A percentile compares a stretch with the other conserved stretches of the same genome.
Evolutionary conservation across 2,329 filamentous ascomycete genomes (phyloP).

Genomic region (Beauveria rudraprayagi): DNA sequence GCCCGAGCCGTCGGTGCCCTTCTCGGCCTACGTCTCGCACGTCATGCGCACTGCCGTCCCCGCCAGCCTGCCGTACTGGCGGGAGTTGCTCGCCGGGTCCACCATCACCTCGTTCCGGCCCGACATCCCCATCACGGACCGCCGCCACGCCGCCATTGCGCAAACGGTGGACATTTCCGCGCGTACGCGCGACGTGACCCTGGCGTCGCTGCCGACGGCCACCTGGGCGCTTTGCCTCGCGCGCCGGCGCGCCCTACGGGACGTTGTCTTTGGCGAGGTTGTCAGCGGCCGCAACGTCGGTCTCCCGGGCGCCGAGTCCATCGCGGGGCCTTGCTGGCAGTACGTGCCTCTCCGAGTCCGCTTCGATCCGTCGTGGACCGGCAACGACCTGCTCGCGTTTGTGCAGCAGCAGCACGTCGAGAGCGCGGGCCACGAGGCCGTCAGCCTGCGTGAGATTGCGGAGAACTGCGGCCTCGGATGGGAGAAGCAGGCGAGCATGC

Average conservation of each 20-base stretch:
- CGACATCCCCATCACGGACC: constrained; percentile 27
- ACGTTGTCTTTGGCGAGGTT: constrained; percentile 60
- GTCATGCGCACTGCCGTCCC: constrained; percentile 32
- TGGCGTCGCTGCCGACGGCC: constrained; percentile 58
- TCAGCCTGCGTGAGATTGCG: constrained; percentile 47
- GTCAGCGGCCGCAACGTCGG: constrained; percentile 56
- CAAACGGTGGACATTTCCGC: constrained; percentile 37
- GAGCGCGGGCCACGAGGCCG: constrained; percentile 45
- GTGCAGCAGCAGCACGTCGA: constrained; percentile 51
- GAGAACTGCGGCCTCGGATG: constrained; percentile 36
- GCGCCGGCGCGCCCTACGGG: constrained; percentile 39
- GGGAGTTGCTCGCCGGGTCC: constrained; percentile 47
- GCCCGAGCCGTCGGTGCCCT: constrained; percentile 28
- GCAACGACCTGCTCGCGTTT: constrained; percentile 41
- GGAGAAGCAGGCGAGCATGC: constrained; percentile 15
- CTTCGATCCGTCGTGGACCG: constrained; percentile 43
- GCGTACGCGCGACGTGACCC: constrained; percentile 47
- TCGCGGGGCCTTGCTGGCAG: constrained; percentile 60
- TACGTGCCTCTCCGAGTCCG: constrained; percentile 56
- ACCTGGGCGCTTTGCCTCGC: constrained; percentile 58
- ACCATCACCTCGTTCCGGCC: constrained; percentile 38
- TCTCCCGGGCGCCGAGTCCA: constrained; percentile 38
- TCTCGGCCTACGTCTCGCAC: constrained; percentile 39
- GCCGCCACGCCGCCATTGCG: constrained; percentile 34
- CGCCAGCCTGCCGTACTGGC: constrained; percentile 53